A percentile compares a stretch with the other conserved stretches of the same genome.
Conservation (phyloP, 345 rosid species). For the Camelina neglecta region DNA sequence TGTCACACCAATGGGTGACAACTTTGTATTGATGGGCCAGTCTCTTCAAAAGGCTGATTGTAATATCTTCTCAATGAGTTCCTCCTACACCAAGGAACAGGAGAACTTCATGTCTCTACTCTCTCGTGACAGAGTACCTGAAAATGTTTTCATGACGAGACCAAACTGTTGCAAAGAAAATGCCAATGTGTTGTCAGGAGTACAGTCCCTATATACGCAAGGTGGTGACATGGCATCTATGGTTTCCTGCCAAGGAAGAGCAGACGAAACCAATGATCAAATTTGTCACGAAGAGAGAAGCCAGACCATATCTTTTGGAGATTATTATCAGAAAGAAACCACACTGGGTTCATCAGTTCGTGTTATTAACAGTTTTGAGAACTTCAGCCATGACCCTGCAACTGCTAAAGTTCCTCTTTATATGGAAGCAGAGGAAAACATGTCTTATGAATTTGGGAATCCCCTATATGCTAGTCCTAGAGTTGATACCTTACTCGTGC, state of each 20-base stretch:
- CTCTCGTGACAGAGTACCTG: slow-evolving; percentile 32
- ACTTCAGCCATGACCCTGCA: slow-evolving; percentile 54
- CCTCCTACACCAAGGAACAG: slow-evolving; percentile 58
- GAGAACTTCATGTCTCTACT: slow-evolving; percentile 28
- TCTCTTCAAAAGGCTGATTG: slow-evolving; percentile 49
- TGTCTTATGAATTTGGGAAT: slow-evolving; percentile 34
- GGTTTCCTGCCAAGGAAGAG: slow-evolving; percentile 33
- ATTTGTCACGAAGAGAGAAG: slow-evolving; percentile 29
- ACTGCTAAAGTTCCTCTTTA: slow-evolving; percentile 48
- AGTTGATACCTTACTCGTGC: slow-evolving; percentile 52
- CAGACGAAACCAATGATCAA: slow-evolving; percentile 19
- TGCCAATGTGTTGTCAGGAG: slow-evolving; percentile 26
- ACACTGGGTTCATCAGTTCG: slow-evolving; percentile 42
- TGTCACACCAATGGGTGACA: slow-evolving; percentile 54
- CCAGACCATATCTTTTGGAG: slow-evolving; percentile 60
- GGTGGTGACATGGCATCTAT: slow-evolving; percentile 29
- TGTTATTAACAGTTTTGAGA: slow-evolving; percentile 52
- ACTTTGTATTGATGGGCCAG: slow-evolving; percentile 46
- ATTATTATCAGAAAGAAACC: slow-evolving; percentile 54
- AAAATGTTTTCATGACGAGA: slow-evolving; percentile 9
- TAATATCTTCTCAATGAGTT: slow-evolving; percentile 53
- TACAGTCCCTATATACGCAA: slow-evolving; percentile 1
- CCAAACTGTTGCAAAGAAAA: slow-evolving; percentile 17
- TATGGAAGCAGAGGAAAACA: slow-evolving; percentile 45
- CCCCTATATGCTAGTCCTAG: slow-evolving; percentile 45